Conservation (phyloP, 148 eudicot species). For the Silene latifolia region DNA sequence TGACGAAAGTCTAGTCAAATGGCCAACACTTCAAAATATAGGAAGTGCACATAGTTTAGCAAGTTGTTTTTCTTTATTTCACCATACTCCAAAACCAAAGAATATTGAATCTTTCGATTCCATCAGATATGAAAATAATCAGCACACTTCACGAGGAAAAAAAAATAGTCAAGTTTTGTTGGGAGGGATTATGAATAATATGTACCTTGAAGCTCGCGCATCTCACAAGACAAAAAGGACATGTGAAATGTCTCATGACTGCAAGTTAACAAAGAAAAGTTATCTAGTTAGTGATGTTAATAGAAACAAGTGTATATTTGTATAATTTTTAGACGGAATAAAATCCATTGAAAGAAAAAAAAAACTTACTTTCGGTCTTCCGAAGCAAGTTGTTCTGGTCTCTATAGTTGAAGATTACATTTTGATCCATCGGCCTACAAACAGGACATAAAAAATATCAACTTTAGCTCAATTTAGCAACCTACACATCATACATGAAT, state of each 20-base stretch:
- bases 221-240: conserved; percentile 89
- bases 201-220: conserved; percentile 86
- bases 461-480: conserved; percentile 1
- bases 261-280: conserved; percentile 26
- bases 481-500: conserved; percentile 31
- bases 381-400: conserved; percentile 58
- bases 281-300: not conserved
- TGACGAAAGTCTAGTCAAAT: not conserved
- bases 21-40: too few relatives aligned
- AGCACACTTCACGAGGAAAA: not conserved
- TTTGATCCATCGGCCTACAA: conserved; percentile 68
- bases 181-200: not conserved
- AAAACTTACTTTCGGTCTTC: conserved; percentile 69
- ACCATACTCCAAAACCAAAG: not conserved
- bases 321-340: not conserved
- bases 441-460: not conserved
- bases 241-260: conserved; percentile 82
- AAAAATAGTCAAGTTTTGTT: not conserved
- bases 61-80: too few relatives aligned
- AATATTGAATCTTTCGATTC: not conserved
- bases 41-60: too few relatives aligned
- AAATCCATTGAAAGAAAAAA: not conserved
- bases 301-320: not conserved
- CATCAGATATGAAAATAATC: not conserved
- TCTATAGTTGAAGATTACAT: conserved; percentile 81